Evolutionary conservation across 192 early-diverging fungal species (phyloP), one percentile per base, ranked within the genome.

Genomic region (Neocallimastix lanati): DNA sequence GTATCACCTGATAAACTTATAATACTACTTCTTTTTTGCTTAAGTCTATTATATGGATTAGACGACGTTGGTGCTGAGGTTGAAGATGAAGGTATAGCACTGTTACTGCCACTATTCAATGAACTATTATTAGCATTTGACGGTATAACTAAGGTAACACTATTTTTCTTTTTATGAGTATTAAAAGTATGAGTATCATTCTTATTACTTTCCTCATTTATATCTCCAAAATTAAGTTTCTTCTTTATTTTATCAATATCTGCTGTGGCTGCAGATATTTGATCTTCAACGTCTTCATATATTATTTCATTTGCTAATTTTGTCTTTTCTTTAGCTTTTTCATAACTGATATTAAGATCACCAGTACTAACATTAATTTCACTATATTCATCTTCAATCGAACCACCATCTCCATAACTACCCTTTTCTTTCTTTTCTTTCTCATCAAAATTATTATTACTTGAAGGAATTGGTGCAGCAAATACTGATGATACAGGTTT

Each of bases 401-500:
- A 67, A 21, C 50, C 50, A 67, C 18, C 18, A 50, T 67, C 50
- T n/a, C 9, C 50, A 67, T 67, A 67, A n/a, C 50, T 11, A n/a
- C 25, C 50, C 16, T 67, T 67, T 67, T 67, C 50, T 16, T 67
- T 67, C n/a, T 67, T 67, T n/a, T 67, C 50, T n/a, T 67, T 67
- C n/a, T 67, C 50, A 67, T 67, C 50, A 67, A 67, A 67, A 67
- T 67, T 67, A n/a, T 67, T 67, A 67, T n/a, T n/a, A n/a, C 50
- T 67, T 11, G 50, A 67, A n/a, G 92, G 94, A 13, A 96, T 93
- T 0, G 93, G 90, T 5, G 93, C 95, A 12, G 92, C 91, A 81
- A 98, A 99, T 13, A 93, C 92, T 0, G 96, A 93, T 38, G 93
- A 93, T 5, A 99, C 92, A 27, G 97, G 96, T 83, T 96, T 93